Conservation (phyloP, 2,329 filamentous ascomycete species). For the Cercospora sesami region DNA sequence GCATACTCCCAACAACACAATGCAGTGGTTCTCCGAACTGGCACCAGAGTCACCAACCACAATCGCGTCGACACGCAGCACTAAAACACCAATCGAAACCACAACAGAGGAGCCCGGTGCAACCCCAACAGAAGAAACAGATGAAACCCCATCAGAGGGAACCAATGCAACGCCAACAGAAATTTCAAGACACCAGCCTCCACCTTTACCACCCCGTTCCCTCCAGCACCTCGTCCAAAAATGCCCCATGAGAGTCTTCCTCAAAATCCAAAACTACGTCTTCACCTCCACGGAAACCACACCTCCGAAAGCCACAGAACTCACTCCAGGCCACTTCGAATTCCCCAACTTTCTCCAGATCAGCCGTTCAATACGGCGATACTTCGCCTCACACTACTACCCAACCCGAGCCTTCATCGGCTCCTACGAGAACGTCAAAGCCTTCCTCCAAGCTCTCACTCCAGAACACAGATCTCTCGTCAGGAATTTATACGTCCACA, state of each 20-base stretch:
- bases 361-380: not conserved
- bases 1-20: not conserved
- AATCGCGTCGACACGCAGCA: not conserved
- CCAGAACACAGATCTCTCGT: not conserved
- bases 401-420: not conserved
- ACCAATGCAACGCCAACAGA: not conserved
- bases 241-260: not conserved
- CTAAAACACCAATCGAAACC: not conserved
- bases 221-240: not conserved
- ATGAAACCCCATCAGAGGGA: too few species aligned
- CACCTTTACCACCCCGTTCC: not conserved
- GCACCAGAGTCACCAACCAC: not conserved
- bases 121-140: not conserved
- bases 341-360: not conserved
- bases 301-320: not conserved
- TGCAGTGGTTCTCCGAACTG: not conserved
- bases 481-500: not conserved
- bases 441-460: not conserved
- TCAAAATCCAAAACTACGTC: not conserved
- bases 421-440: not conserved
- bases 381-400: not conserved
- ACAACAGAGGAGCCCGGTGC: not conserved
- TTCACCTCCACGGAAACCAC: not conserved
- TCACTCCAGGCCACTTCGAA: not conserved
- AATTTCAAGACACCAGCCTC: not conserved